Evolutionary conservation across 139 green algal species (phyloP).

Genomic region (Micractinium sp.): DNA sequence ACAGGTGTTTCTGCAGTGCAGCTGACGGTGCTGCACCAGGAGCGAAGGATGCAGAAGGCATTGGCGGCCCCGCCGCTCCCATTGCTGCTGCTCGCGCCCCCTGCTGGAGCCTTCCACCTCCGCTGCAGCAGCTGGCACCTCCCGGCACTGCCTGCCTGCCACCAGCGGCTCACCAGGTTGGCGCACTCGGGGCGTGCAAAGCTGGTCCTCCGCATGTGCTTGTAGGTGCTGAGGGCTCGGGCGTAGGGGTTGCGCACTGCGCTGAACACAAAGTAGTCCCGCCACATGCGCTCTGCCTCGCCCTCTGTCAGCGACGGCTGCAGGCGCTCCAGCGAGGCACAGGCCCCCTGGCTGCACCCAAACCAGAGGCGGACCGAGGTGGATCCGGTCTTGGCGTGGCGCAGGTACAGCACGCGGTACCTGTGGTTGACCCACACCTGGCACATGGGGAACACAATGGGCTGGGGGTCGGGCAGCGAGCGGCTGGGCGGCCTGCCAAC

Average conservation of each 20-base stretch:
- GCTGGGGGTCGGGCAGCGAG: background rate
- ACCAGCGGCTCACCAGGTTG: background rate
- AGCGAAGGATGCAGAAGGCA: background rate
- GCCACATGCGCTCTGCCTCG: background rate
- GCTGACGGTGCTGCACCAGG: too few species aligned
- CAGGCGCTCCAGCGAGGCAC: background rate
- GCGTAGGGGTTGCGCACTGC: constrained; percentile 33
- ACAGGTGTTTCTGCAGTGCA: too few species aligned
- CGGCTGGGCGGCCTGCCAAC: background rate
- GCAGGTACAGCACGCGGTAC: constrained; percentile 29
- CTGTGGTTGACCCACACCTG: background rate
- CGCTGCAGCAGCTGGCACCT: too few species aligned
- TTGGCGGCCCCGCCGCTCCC: too few species aligned
- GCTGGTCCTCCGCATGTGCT: background rate
- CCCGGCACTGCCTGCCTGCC: background rate
- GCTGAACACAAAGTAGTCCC: constrained; percentile 33
- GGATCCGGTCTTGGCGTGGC: constrained; percentile 21
- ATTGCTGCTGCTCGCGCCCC: too few species aligned
- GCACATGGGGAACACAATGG: background rate
- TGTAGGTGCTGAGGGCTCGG: constrained; percentile 12
- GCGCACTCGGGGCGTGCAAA: background rate
- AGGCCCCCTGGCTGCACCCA: background rate
- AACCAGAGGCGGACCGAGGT: constrained; percentile 10
- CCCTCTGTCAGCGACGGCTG: background rate
- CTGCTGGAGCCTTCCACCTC: background rate